Evolutionary conservation across 2,329 filamentous ascomycete genomes (phyloP).

Genomic region (Escovopsis weberi): DNA sequence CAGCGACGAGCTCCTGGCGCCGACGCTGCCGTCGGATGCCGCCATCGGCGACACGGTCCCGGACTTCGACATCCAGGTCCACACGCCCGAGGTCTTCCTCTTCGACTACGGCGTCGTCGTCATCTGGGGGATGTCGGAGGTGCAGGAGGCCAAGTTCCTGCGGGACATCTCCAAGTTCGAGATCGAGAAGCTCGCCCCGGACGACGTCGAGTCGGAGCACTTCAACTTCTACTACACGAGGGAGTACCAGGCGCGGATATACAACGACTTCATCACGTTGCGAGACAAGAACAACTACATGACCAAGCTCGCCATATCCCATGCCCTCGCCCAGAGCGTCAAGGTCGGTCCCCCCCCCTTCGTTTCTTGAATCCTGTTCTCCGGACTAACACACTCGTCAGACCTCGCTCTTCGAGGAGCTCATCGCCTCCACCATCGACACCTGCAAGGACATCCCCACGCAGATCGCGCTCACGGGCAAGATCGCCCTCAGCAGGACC

Average conservation of each 20-base stretch:
- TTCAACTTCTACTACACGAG: slow-evolving; percentile 99
- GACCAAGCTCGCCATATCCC: slow-evolving; percentile 93
- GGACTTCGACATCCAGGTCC: slow-evolving; percentile 76
- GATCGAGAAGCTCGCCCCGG: slow-evolving; percentile 70
- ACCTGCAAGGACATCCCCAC: slow-evolving; percentile 85
- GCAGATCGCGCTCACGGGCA: slow-evolving; percentile 83
- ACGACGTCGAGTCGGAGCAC: slow-evolving; percentile 88
- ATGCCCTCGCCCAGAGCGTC: slow-evolving; percentile 88
- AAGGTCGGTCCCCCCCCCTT: slow-evolving; percentile 41
- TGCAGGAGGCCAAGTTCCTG: slow-evolving; percentile 78
- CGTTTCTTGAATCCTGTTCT: neutral
- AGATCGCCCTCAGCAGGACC: slow-evolving; percentile 71
- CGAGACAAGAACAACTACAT: slow-evolving; percentile 94
- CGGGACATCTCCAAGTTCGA: slow-evolving; percentile 94
- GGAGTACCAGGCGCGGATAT: slow-evolving; percentile 95
- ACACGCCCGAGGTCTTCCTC: slow-evolving; percentile 87
- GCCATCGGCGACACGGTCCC: slow-evolving; percentile 32
- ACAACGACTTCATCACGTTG: slow-evolving; percentile 97
- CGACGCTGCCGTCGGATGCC: slow-evolving; percentile 20
- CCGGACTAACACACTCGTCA: slow-evolving; percentile 19
- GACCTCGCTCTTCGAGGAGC: slow-evolving; percentile 91
- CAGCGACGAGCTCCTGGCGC: slow-evolving; percentile 21
- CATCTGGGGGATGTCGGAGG: slow-evolving; percentile 93
- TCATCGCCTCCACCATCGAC: slow-evolving; percentile 87
- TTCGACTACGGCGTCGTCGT: slow-evolving; percentile 97